A percentile compares a stretch with the other conserved stretches of the same genome.
Conservation (phyloP, 1,139 yeast genomes). For the Debaryomyces psychrophilus region DNA sequence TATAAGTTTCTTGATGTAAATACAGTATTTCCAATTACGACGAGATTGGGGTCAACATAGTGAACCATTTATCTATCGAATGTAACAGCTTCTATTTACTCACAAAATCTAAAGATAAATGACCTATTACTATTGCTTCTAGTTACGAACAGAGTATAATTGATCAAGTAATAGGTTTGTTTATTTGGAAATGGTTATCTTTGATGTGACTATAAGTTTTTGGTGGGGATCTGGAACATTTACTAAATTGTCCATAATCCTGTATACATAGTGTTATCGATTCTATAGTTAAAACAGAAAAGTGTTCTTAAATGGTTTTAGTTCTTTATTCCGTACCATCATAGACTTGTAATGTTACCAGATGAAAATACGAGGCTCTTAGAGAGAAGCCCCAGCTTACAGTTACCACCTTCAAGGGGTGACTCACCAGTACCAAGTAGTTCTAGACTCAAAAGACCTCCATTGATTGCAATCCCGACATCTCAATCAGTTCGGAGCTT, state of each 20-base stretch:
- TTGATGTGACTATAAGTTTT: neutral
- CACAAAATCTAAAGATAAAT: too few relatives aligned
- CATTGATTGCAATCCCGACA: constrained; percentile 32
- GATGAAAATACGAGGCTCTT: constrained; percentile 18
- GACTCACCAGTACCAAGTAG: neutral
- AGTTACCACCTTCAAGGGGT: neutral
- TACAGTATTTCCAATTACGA: too few relatives aligned
- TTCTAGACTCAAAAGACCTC: constrained; percentile 22
- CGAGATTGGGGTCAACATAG: too few relatives aligned
- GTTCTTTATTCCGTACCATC: neutral
- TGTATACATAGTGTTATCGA: neutral
- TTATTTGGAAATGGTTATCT: too few relatives aligned
- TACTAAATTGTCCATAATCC: neutral
- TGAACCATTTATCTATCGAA: too few relatives aligned
- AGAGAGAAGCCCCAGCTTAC: constrained; percentile 3
- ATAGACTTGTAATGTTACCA: constrained; percentile 2
- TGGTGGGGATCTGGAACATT: neutral
- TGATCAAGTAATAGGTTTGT: too few relatives aligned
- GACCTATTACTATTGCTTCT: too few relatives aligned
- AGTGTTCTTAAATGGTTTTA: neutral
- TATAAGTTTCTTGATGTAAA: too few relatives aligned
- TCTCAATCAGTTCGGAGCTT: constrained; percentile 26
- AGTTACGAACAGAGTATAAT: too few relatives aligned
- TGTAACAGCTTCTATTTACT: too few relatives aligned
- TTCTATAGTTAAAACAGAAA: neutral